Conservation (phyloP, 2,329 filamentous ascomycete species). For the Hypomyces perniciosus region DNA sequence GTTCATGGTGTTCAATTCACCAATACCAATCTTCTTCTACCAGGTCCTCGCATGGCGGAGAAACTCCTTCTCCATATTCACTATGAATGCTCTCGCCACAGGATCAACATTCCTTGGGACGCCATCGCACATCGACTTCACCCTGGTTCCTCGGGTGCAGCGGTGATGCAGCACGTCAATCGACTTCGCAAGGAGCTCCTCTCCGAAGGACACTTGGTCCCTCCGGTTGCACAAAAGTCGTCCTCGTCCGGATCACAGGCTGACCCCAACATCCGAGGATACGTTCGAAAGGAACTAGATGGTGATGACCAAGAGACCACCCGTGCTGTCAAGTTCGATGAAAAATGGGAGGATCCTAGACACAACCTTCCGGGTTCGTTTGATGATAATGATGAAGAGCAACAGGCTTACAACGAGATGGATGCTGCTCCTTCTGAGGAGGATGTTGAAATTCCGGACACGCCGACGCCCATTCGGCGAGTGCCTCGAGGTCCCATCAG, state of each 20-base stretch:
- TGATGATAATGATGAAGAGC: slow-evolving; percentile 11
- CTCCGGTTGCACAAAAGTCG: slow-evolving; percentile 28
- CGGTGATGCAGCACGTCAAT: slow-evolving; percentile 32
- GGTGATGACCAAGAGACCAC: slow-evolving; percentile 21
- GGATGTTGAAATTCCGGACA: not conserved
- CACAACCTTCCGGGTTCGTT: slow-evolving; percentile 23
- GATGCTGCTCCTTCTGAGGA: slow-evolving; percentile 11
- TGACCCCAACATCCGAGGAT: slow-evolving; percentile 28
- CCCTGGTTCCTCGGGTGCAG: slow-evolving; percentile 34
- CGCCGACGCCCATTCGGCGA: slow-evolving; percentile 12
- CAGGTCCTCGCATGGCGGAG: slow-evolving; percentile 41
- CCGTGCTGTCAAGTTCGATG: slow-evolving; percentile 27
- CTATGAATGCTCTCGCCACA: slow-evolving; percentile 32
- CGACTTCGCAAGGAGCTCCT: slow-evolving; percentile 30
- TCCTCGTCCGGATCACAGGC: slow-evolving; percentile 12
- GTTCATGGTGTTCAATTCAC: not conserved
- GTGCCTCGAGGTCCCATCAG: not conserved
- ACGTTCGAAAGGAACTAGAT: slow-evolving; percentile 22
- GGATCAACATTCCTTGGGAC: slow-evolving; percentile 34
- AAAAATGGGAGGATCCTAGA: slow-evolving; percentile 27
- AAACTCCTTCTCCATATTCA: slow-evolving; percentile 37
- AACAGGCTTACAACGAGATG: slow-evolving; percentile 7
- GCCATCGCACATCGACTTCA: slow-evolving; percentile 35
- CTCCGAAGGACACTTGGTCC: slow-evolving; percentile 37
- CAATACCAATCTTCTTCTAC: not conserved